A percentile compares a stretch with the other conserved stretches of the same genome.
phyloP scores from a whole-genome alignment of 306 rosid species.

The Trifolium fragiferum region DNA sequence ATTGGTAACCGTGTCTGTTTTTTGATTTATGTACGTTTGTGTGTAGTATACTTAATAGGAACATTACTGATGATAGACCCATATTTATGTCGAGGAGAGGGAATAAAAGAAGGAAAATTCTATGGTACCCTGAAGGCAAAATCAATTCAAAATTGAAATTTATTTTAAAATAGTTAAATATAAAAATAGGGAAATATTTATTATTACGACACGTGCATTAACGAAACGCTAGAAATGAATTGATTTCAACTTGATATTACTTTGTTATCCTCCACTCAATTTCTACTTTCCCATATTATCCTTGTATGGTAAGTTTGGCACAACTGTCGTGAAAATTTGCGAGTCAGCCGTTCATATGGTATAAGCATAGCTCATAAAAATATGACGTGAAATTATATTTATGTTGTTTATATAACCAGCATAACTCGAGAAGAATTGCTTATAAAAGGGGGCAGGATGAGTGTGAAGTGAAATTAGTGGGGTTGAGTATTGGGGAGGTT shows the following conservation, averaged over 20 bases:
- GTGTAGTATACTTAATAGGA: neutral
- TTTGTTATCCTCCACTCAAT: too few relatives aligned
- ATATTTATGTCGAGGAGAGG: neutral
- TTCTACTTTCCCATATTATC: too few relatives aligned
- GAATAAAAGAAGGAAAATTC: neutral
- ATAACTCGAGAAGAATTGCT: neutral
- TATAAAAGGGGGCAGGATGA: neutral
- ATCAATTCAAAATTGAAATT: neutral
- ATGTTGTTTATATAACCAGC: neutral
- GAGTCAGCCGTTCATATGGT: too few relatives aligned
- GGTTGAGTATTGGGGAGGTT: neutral
- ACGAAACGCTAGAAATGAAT: too few relatives aligned
- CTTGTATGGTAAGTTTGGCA: too few relatives aligned
- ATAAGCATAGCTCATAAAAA: too few relatives aligned
- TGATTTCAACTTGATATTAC: too few relatives aligned
- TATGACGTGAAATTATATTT: too few relatives aligned
- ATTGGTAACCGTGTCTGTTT: conserved; percentile 59
- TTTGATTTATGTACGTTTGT: conserved; percentile 39
- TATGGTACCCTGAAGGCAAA: neutral
- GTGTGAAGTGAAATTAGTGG: conserved; percentile 6
- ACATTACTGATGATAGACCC: neutral
- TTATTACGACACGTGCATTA: too few relatives aligned
- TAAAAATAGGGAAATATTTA: too few relatives aligned
- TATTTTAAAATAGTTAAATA: too few relatives aligned
- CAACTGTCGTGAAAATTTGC: too few relatives aligned